Conservation (phyloP, 2,329 filamentous ascomycete species). For the Paraphoma chrysanthemicola region DNA sequence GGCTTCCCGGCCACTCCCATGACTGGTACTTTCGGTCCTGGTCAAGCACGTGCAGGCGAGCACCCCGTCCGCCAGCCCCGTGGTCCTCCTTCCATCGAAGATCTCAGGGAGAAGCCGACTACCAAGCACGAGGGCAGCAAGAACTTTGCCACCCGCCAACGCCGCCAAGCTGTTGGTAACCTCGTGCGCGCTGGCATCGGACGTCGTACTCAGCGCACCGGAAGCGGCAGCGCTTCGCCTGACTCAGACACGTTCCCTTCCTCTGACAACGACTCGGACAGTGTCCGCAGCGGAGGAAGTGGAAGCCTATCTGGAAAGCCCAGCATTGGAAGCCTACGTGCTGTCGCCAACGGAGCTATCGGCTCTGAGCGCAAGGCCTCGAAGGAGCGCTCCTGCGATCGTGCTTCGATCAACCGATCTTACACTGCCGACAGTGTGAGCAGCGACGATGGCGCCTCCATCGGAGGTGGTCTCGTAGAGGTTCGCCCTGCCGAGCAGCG, state of each 20-base stretch:
- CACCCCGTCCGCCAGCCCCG: conserved; percentile 93
- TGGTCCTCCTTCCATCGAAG: conserved; percentile 88
- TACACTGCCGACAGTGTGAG: conserved; percentile 70
- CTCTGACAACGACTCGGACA: conserved; percentile 67
- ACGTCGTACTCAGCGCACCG: conserved; percentile 74
- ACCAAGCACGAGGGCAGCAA: conserved; percentile 93
- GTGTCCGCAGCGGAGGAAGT: conserved; percentile 68
- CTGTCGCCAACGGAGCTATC: conserved; percentile 82
- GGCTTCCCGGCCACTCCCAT: conserved; percentile 80
- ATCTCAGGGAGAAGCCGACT: conserved; percentile 87
- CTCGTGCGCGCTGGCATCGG: conserved; percentile 88
- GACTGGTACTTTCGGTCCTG: conserved; percentile 88
- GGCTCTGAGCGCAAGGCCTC: conserved; percentile 79
- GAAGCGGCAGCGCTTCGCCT: conserved; percentile 82
- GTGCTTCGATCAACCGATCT: conserved; percentile 47
- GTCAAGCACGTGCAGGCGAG: conserved; percentile 90
- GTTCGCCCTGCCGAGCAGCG: conserved; percentile 64
- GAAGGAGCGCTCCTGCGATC: conserved; percentile 47
- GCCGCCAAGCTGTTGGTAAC: conserved; percentile 89
- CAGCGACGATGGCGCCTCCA: conserved; percentile 65
- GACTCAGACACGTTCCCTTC: conserved; percentile 83
- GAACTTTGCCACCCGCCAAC: conserved; percentile 94
- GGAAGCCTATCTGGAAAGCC: conserved; percentile 80
- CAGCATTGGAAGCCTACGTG: conserved; percentile 77
- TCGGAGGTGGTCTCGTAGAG: conserved; percentile 63